Conservation (phyloP, 768 basidiomycete species). For the Trametopsis cervina region DNA sequence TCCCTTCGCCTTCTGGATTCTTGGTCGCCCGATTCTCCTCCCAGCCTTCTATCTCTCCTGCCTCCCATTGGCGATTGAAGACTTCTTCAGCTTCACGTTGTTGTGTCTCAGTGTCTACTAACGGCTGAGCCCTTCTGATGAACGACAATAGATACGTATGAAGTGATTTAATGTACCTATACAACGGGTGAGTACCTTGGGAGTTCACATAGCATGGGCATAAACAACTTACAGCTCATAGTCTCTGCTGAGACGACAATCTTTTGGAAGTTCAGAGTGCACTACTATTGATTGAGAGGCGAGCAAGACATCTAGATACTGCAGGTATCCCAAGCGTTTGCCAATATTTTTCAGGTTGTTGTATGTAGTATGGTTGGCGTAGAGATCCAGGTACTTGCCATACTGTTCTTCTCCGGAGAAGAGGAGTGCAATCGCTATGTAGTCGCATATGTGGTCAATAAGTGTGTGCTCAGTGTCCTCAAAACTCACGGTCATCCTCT, state of each 20-base stretch:
- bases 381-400: conserved; percentile 92
- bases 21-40: conserved; percentile 41
- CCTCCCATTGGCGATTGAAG: conserved; percentile 79
- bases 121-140: conserved; percentile 75
- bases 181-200: not conserved
- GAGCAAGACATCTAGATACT: conserved; percentile 86
- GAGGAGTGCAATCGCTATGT: conserved; percentile 64
- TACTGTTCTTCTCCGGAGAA: conserved; percentile 97
- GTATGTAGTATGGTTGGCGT: conserved; percentile 81
- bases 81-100: conserved; percentile 57
- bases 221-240: conserved; percentile 65
- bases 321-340: conserved; percentile 83
- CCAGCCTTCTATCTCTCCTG: conserved; percentile 73
- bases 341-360: conserved; percentile 83
- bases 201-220: conserved; percentile 6
- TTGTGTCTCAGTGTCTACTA: conserved; percentile 67
- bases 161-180: conserved; percentile 77
- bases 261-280: conserved; percentile 64
- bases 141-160: conserved; percentile 85
- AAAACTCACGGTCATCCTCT: conserved; percentile 83
- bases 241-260: conserved; percentile 62
- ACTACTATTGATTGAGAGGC: conserved; percentile 51
- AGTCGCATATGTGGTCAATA: conserved; percentile 6
- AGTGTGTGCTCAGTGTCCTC: no score
- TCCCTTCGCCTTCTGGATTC: conserved; percentile 50